Evolutionary conservation across 371 early-diverging fungal species (phyloP), one percentile per base, ranked within the genome.

Genomic region (Haplosporangium sp.): DNA sequence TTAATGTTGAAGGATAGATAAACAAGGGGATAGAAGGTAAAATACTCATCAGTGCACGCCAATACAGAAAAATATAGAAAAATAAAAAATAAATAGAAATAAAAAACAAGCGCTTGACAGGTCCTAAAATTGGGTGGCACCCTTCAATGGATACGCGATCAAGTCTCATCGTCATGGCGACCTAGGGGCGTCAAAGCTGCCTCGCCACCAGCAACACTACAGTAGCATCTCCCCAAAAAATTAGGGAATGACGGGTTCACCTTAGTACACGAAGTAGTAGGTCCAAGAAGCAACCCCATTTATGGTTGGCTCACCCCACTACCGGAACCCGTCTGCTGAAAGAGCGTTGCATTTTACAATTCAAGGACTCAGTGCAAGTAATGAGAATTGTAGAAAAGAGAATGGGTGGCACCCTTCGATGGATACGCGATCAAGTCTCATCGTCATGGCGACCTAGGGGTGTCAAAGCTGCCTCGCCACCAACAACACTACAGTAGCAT

Each of bases 401-500:
- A 27, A 57, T 19, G 35, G 7, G 61, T 68, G 68, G 68, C 68
- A 68, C 68, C 68, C 68, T 61, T n/a, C n/a, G n/a, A n/a, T n/a
- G n/a, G n/a, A n/a, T n/a, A n/a, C n/a, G n/a, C n/a, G n/a, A 7
- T 50, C 39, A 68, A 61, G 42, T 44, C 61, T 61, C 50, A 61
- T 68, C 68, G 68, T 61, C 61, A 68, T 61, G 68, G 60, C 60
- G 52, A 61, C 68, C 61, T 48, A 68, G 68, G 68, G 61, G 55
- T 61, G 68, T 68, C 68, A 60, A 61, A 40, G 68, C 68, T 61
- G 68, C 68, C 61, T 68, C 61, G 61, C 68, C 68, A 68, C 68
- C 68, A 68, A 27, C 61, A 68, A 61, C 56, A 27, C 42, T 50
- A 50, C 60, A 67, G 61, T 67, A 67, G 60, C 67, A 37, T 39